Base-by-base conservation (phyloP, 768 basidiomycete species). In the Psilocybe sp. region DNA sequence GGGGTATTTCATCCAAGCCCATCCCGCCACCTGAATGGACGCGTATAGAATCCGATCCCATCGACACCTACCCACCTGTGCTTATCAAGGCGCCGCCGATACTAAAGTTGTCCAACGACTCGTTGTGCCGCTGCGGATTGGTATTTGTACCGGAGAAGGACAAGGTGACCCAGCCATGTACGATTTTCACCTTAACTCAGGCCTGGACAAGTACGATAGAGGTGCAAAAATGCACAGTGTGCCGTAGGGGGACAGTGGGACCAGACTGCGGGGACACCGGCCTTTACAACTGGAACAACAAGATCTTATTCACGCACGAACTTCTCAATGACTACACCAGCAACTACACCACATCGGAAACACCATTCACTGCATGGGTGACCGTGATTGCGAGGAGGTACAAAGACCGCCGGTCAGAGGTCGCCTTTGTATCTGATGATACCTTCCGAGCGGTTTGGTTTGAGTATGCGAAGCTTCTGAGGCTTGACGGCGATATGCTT, bases 211-310 rank as follows among this genome's bases (percentile, higher is more conserved):
- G 37, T 18, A 16, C 32, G 10, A 51, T 59, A 4, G 46, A 59
- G 23, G 23, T 51, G 14, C 57, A 59, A 32, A 18, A 20, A 11
- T 59, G 57, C 44, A 36, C 45, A 6, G 23, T n/a, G 0, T 36
- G 53, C 23, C 18, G 23, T 13, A 16, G 12, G 14, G 43, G 48
- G 4, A 62, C 43, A 23, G 59, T 69, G 40, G 67, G 68, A 3
- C 60, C 66, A 8, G 67, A 71, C 23, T 44, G 55, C 2, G 11
- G 42, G 8, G 31, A 53, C 2, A 11, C 53, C 12, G 64, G 67
- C 4, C 35, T 71, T 2, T 67, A 69, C 51, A 71, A 71, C 43
- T 62, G 52, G 32, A 68, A 71, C 37, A 68, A 69, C 47, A 36
- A 39, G 0, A 35, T 51, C 2, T 44, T 69, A 3, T 60, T 69